A percentile compares a stretch with the other conserved stretches of the same genome.
Evolutionary conservation across 2,329 filamentous ascomycete species (phyloP).

Genomic region (Magnaporthiopsis incrustans): DNA sequence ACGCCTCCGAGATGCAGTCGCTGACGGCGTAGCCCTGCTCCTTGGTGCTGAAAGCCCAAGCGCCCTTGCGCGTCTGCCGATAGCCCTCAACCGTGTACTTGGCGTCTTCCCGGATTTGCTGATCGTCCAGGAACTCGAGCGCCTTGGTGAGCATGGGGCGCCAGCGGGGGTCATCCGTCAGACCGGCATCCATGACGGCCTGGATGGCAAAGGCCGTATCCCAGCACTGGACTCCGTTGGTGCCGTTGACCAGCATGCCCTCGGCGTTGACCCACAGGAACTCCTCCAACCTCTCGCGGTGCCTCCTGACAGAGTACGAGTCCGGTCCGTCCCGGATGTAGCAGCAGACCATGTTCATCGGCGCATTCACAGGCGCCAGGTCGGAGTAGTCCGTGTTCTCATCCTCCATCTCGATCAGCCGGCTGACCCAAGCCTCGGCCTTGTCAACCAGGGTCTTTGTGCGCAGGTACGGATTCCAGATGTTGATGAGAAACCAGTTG

Average conservation of each 20-base stretch:
- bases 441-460: constrained; percentile 54
- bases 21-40: constrained; percentile 92
- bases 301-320: constrained; percentile 61
- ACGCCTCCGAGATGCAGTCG: constrained; percentile 85
- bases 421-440: constrained; percentile 74
- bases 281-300: constrained; percentile 75
- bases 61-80: constrained; percentile 83
- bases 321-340: constrained; percentile 79
- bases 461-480: constrained; percentile 76
- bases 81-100: constrained; percentile 73
- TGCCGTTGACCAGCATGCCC: constrained; percentile 91
- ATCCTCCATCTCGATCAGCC: constrained; percentile 84
- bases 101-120: constrained; percentile 83
- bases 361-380: constrained; percentile 80
- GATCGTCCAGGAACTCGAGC: constrained; percentile 76
- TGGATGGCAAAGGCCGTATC: constrained; percentile 90
- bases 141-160: constrained; percentile 76
- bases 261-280: constrained; percentile 88
- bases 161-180: constrained; percentile 71
- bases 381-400: constrained; percentile 83
- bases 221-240: constrained; percentile 97
- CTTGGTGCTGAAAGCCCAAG: constrained; percentile 91
- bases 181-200: constrained; percentile 67
- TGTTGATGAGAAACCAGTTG: constrained; percentile 70
- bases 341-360: constrained; percentile 83